Base-by-base conservation (phyloP, 1,139 yeast genomes). In the Nadsonia starkeyi-henricii region DNA sequence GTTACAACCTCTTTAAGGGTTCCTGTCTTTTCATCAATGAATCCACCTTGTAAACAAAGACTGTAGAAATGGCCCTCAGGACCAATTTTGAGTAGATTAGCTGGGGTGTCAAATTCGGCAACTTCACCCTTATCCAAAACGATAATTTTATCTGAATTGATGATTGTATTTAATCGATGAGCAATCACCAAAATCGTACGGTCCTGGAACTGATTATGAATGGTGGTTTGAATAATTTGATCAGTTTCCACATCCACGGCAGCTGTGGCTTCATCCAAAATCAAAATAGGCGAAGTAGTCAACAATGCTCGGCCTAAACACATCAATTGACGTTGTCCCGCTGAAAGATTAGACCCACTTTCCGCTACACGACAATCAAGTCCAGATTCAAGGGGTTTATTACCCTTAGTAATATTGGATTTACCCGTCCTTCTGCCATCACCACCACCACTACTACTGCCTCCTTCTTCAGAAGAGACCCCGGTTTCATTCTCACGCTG, bases 211-310 rank as follows among this genome's bases (percentile, higher is more conserved):
- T 81, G 86, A 13, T 65, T 66, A 8, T 71, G 68, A 53, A 83
- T 81, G 26, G 85, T 79, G 9, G 66, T 58, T 63, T 83, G 93
- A 55, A 84, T 79, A 60, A 74, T 75, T 39, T 75, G 69, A 62
- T 84, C 93, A 0, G 93, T 82, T 55, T 78, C 85, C 58, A 79
- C 81, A 61, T 84, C 94, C 42, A 84, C 91, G 12, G 84, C 78
- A 0, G 93, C 82, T 0, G 94, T 84, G 18, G 94, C 93, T 62
- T 84, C 94, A 61, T 84, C 94, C 51, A 84, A 64, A 52, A 84
- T 78, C 55, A 84, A 67, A 50, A 84, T 77, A 58, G 74, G 77
- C 4, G 85, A 70, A 46, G 76, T 72, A 53, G 85, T 73, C 17
- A 82, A 85, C 53, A 84, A 68, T 0, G 94, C 89, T 55, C 93